Evolutionary conservation across 805 yeast genomes (phyloP).

Genomic region (Barnettozyma sp.): DNA sequence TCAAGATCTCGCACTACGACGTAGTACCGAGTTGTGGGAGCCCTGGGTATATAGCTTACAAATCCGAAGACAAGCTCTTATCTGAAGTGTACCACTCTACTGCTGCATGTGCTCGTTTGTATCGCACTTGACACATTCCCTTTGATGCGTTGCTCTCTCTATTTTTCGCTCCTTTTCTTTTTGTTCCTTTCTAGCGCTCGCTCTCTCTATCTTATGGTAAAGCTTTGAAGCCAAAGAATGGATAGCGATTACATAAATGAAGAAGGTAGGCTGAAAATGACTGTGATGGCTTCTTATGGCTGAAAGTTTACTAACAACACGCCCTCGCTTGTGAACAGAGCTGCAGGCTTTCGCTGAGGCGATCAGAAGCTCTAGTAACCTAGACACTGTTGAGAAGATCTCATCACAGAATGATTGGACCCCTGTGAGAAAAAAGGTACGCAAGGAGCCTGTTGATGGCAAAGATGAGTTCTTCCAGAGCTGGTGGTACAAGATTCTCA

Average conservation of each 20-base stretch:
- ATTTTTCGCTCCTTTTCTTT: too few species aligned
- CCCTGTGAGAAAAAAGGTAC: slow-evolving; percentile 30
- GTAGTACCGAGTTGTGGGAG: too few species aligned
- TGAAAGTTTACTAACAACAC: not conserved
- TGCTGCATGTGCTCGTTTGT: too few species aligned
- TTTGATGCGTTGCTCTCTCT: too few species aligned
- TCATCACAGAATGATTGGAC: slow-evolving; percentile 41
- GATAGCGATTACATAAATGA: slow-evolving; percentile 28
- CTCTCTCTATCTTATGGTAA: too few species aligned
- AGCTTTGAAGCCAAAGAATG: too few species aligned
- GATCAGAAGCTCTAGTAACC: slow-evolving; percentile 12
- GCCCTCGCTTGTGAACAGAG: slow-evolving; percentile 17
- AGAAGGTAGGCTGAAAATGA: slow-evolving; percentile 24
- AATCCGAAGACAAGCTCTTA: too few species aligned
- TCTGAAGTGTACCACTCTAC: too few species aligned
- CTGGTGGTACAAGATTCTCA: slow-evolving; percentile 39
- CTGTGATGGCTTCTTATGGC: not conserved
- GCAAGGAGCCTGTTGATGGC: slow-evolving; percentile 9
- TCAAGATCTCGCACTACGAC: too few species aligned
- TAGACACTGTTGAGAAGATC: slow-evolving; percentile 27
- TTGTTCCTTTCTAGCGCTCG: too few species aligned
- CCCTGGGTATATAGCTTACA: too few species aligned
- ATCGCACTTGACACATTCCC: too few species aligned
- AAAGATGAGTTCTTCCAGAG: slow-evolving; percentile 29
- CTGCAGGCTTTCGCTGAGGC: slow-evolving; percentile 34